These are phyloP conservation scores for Lunularia cruciata DNA, from an alignment of 225 moss, liverwort and hornwort species.

Conservation along the genomic window DNA sequence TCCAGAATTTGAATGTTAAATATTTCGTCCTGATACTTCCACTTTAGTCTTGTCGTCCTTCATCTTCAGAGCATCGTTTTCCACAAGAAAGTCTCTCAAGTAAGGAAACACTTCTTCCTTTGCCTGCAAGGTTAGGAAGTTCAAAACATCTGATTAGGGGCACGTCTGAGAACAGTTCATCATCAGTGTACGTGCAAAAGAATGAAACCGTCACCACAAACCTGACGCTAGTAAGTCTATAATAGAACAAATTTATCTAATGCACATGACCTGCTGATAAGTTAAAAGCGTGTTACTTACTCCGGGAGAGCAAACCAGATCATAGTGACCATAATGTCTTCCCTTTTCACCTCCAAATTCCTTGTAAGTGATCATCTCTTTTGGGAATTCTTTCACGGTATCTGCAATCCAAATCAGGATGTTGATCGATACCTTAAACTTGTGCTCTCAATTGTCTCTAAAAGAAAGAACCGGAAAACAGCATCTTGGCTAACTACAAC, in stretches of 20 bases:
- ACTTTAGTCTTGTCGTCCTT: not conserved
- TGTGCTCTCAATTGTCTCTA: not conserved
- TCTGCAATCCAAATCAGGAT: conserved; percentile 44
- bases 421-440: not conserved
- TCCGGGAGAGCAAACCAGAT: conserved; percentile 73
- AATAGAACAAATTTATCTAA: not conserved
- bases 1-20: too few relatives aligned
- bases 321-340: conserved; percentile 88
- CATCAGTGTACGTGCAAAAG: not conserved
- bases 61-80: conserved; percentile 34
- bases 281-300: conserved; percentile 41
- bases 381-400: conserved; percentile 64
- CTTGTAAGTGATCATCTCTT: conserved; percentile 61
- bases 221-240: not conserved
- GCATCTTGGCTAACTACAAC: not conserved
- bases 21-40: not conserved
- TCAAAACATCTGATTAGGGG: not conserved
- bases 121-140: conserved; percentile 53
- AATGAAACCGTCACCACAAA: not conserved
- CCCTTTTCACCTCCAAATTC: conserved; percentile 66
- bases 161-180: too few relatives aligned
- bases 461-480: not conserved
- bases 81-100: conserved; percentile 63
- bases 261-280: not conserved
- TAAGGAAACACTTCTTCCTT: conserved; percentile 72